Base-by-base conservation (phyloP, 106 monocot genomes). In the Dioscorea zingiberensis region DNA sequence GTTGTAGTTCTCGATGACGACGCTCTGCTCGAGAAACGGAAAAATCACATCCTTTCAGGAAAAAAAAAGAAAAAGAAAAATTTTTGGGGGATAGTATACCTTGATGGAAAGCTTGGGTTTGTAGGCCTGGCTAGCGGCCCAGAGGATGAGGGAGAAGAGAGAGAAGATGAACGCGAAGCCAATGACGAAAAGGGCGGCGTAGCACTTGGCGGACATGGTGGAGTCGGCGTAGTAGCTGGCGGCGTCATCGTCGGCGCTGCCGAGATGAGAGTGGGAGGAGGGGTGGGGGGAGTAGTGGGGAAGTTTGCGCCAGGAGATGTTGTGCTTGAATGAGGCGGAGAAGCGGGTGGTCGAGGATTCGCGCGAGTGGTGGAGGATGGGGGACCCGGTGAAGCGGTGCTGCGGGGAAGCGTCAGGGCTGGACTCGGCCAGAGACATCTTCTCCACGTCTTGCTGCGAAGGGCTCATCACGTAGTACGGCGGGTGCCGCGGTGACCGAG, bases 71-170 rank as follows among this genome's bases (percentile, higher is more conserved):
- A 26, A 29, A 53, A 48, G 23, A 26, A 62, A 32, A 19, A n/a
- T n/a, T n/a, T n/a, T n/a, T 15, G 38, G 13, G 23, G 48, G 4
- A 46, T 21, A 3, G 18, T 14, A 55, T 30, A 94, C 94, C 87
- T 92, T 81, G 58, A 97, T 46, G 64, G 24, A 15, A 59, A 97
- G 27, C 7, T 79, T 15, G 21, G 95, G 95, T 19, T 73, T 67
- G 83, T 83, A 97, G 22, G 88, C 53, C 49, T 76, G 83, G 81
- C 91, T 88, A 13, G 85, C 79, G 25, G 74, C 88, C 91, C 88
- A 97, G 25, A 97, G 83, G 44, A 97, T 77, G 65, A 91, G 72
- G 7, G 85, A 81, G 78, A 97, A 97, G 70, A 97, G 65, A 4
- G 71, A 53, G 71, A 97, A 92, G 11, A 97, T 66, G 21, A 81